These are phyloP conservation scores for Rosa lucieae DNA, from an alignment of 306 rosid genomes.

Conservation along the genomic window DNA sequence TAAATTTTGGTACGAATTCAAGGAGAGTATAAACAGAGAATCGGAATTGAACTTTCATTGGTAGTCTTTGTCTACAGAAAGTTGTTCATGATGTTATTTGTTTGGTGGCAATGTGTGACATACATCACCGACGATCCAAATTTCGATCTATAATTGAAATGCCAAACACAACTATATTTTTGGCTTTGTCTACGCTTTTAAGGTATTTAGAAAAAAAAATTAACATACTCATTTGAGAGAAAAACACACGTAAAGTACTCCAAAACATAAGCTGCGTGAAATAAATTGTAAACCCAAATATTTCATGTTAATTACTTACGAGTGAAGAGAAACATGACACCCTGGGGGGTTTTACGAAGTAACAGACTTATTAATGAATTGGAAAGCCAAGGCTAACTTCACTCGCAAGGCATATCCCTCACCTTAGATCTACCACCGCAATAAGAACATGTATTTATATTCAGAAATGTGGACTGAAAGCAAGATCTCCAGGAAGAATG, in stretches of 20 bases:
- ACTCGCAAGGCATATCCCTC: background rate
- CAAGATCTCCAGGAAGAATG: background rate
- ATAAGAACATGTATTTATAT: background rate
- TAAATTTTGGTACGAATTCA: background rate
- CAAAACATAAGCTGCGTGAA: too few relatives aligned
- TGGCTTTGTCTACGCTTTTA: too few relatives aligned
- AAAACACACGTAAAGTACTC: too few relatives aligned
- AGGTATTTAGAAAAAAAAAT: too few relatives aligned
- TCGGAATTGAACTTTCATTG: background rate
- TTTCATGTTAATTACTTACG: too few relatives aligned
- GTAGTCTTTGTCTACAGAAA: background rate
- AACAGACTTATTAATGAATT: background rate
- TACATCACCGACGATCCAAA: conserved; percentile 2
- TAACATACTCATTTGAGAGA: too few relatives aligned
- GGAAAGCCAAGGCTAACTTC: background rate
- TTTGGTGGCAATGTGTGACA: background rate
- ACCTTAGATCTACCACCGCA: background rate
- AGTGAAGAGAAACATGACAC: background rate
- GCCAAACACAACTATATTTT: background rate
- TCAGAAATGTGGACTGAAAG: background rate
- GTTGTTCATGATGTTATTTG: background rate
- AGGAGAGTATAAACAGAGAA: background rate
- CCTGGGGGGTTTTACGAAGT: background rate
- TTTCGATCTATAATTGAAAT: background rate
- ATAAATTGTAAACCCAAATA: too few relatives aligned